Conservation (phyloP, 2,329 filamentous ascomycete genomes). For the Fusarium nisikadoi region DNA sequence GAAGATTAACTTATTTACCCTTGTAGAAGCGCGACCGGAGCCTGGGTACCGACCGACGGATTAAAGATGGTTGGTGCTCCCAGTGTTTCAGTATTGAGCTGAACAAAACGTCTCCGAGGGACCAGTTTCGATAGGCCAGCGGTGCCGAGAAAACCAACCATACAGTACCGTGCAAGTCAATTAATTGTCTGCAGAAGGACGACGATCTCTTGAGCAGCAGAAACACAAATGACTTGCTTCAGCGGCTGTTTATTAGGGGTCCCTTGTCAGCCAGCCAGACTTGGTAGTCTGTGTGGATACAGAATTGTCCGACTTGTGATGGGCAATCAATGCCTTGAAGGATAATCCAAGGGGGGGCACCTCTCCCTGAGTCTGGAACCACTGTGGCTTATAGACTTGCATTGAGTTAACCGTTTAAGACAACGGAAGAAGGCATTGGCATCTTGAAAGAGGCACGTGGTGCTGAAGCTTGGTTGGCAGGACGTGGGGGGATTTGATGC, state of each 20-base stretch:
- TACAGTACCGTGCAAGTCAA: not conserved
- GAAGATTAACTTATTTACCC: conserved; percentile 23
- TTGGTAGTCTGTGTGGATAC: conserved; percentile 1
- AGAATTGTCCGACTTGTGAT: conserved; percentile 7
- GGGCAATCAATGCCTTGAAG: not conserved
- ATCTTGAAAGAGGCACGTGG: conserved; percentile 37
- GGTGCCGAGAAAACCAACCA: not conserved
- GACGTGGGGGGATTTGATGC: conserved; percentile 24
- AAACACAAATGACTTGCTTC: not conserved
- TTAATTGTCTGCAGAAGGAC: not conserved
- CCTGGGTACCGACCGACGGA: conserved; percentile 14
- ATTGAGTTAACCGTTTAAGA: not conserved
- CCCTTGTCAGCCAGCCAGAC: conserved; percentile 14
- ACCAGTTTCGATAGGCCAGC: not conserved
- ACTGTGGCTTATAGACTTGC: conserved; percentile 31
- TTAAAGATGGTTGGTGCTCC: conserved; percentile 3
- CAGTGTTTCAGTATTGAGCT: not conserved
- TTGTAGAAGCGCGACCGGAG: conserved; percentile 31
- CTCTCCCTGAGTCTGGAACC: conserved; percentile 13
- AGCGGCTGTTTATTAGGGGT: conserved; percentile 4
- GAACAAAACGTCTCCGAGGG: not conserved
- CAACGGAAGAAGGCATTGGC: conserved; percentile 21
- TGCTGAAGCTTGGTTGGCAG: conserved; percentile 33
- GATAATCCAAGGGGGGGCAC: not conserved
- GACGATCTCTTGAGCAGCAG: not conserved